phyloP scores from a whole-genome alignment of 1,284 basidiomycete genomes.

The Ganoderma sp. region DNA sequence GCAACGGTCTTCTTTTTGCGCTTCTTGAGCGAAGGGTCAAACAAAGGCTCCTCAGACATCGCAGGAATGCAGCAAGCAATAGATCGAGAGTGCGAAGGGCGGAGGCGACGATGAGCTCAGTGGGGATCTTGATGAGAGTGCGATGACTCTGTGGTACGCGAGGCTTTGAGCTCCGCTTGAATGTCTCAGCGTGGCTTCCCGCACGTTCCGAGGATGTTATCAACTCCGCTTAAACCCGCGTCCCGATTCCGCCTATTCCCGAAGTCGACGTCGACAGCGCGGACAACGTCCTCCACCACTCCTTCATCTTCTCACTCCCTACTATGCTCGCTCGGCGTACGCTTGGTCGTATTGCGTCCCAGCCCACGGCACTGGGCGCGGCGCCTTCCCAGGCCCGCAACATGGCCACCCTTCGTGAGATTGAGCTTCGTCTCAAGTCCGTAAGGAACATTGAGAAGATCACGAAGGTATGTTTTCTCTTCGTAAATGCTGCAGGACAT shows the following conservation, averaged over 20 bases:
- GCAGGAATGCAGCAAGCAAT: constrained; percentile 16
- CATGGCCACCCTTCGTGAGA: constrained; percentile 97
- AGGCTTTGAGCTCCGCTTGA: constrained; percentile 24
- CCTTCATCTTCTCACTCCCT: constrained; percentile 31
- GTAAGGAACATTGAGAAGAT: constrained; percentile 99
- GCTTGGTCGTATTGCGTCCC: constrained; percentile 64
- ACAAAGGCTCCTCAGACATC: constrained; percentile 76
- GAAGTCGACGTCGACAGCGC: constrained; percentile 32
- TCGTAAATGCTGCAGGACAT: constrained; percentile 1
- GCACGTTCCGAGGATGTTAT: constrained; percentile 15
- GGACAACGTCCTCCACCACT: constrained; percentile 31
- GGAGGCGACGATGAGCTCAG: constrained; percentile 20
- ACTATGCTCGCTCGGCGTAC: constrained; percentile 69
- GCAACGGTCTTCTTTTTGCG: constrained; percentile 85
- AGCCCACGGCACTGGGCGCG: constrained; percentile 63
- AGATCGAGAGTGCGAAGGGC: constrained; percentile 1
- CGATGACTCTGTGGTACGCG: constrained; percentile 26
- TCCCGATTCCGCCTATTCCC: constrained; percentile 33
- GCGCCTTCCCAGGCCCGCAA: constrained; percentile 76
- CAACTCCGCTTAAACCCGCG: constrained; percentile 32
- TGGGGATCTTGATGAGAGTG: constrained; percentile 25
- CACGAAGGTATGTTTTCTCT: constrained; percentile 77
- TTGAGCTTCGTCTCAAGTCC: constrained; percentile 96
- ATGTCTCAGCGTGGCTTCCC: not conserved
- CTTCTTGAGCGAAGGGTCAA: constrained; percentile 85